Evolutionary conservation across 2,329 filamentous ascomycete species (phyloP).

Genomic region (Venturia pyrina): DNA sequence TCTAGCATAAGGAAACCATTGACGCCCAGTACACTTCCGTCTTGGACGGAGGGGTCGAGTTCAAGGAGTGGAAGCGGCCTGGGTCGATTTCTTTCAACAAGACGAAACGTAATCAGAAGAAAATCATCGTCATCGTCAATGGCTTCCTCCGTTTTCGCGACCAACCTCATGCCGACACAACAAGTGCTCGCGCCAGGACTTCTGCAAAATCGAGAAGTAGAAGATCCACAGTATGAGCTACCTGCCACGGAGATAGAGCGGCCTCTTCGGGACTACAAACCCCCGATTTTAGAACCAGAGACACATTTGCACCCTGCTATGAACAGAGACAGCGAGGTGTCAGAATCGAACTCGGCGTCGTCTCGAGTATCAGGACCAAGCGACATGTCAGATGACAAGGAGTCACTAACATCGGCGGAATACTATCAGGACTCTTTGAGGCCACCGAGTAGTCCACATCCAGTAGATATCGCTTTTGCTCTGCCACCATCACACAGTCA

Average conservation of each 20-base stretch:
- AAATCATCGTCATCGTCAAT: not conserved
- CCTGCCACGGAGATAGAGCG: not conserved
- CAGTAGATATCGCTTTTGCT: slow-evolving; percentile 3
- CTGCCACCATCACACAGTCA: slow-evolving; percentile 1
- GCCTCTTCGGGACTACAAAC: not conserved
- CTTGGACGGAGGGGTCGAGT: not conserved
- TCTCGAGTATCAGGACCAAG: not conserved
- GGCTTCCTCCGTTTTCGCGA: not conserved
- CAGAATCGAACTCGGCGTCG: slow-evolving; percentile 3
- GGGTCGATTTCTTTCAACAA: slow-evolving; percentile 4
- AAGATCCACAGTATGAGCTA: slow-evolving; percentile 1
- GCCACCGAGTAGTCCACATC: not conserved
- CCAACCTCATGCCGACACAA: not conserved
- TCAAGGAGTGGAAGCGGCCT: not conserved
- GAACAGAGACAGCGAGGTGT: not conserved
- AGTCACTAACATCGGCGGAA: not conserved
- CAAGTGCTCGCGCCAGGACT: not conserved
- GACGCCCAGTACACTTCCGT: not conserved
- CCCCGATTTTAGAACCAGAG: not conserved
- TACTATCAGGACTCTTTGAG: not conserved
- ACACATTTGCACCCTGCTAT: slow-evolving; percentile 9
- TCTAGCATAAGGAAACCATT: not conserved
- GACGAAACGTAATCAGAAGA: not conserved
- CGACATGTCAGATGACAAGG: slow-evolving; percentile 8
- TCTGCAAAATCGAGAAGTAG: not conserved